Percentiles rank a stretch among this genome's conserved stretches.
phyloP scores from a whole-genome alignment of 345 rosid species.

The Corchorus capsularis region DNA sequence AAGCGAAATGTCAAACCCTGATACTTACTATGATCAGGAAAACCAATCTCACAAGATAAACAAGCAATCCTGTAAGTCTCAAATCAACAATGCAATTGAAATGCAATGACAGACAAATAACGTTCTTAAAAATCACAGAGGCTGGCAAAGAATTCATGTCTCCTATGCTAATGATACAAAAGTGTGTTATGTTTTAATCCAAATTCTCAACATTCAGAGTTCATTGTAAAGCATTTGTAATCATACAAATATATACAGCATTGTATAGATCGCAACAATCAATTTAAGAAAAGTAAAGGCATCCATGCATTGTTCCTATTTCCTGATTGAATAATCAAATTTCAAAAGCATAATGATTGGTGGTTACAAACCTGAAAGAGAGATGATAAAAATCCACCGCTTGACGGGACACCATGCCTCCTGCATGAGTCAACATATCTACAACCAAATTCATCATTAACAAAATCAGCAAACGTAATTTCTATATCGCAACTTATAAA shows the following conservation, averaged over 20 bases:
- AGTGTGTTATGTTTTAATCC: not conserved
- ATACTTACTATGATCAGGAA: not conserved
- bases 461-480: not conserved
- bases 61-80: not conserved
- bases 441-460: slow-evolving; percentile 21
- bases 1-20: not conserved
- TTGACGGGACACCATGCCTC: slow-evolving; percentile 57
- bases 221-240: not conserved
- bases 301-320: not conserved
- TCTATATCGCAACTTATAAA: not conserved
- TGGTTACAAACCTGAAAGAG: slow-evolving; percentile 62
- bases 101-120: not conserved
- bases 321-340: not conserved
- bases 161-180: not conserved
- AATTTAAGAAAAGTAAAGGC: not conserved
- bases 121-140: not conserved
- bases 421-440: slow-evolving; percentile 73
- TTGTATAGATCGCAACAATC: not conserved
- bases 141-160: not conserved
- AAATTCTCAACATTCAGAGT: slow-evolving; percentile 5
- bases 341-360: not conserved
- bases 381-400: slow-evolving; percentile 50
- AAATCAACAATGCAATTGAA: not conserved
- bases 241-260: not conserved
- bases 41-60: slow-evolving; percentile 3